phyloP scores from a whole-genome alignment of 202 grass and related monocot species.

The Hordeum pubiflorum region DNA sequence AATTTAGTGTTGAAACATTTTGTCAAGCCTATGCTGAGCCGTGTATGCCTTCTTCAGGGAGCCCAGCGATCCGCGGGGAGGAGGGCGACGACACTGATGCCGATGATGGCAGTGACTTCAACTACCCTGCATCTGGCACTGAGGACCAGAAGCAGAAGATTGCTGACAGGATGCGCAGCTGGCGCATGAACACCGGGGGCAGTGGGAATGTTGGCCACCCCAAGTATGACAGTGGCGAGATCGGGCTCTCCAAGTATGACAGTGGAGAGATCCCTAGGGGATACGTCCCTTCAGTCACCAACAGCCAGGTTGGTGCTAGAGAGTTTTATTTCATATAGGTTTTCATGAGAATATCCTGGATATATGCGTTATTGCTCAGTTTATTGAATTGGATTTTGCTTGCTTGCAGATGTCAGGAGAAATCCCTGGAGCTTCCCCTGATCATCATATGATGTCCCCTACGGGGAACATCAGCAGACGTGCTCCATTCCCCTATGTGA shows the following conservation, averaged over 20 bases:
- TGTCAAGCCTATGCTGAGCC: constrained; percentile 2
- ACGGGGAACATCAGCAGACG: constrained; percentile 80
- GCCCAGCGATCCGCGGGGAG: constrained; percentile 69
- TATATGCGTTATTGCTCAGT: not conserved
- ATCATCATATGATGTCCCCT: constrained; percentile 99
- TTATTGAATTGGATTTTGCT: constrained; percentile 16
- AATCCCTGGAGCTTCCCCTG: constrained; percentile 82
- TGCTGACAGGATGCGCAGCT: constrained; percentile 82
- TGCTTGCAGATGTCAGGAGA: constrained; percentile 82
- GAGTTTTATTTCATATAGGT: not conserved
- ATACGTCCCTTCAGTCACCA: constrained; percentile 73
- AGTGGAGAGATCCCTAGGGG: constrained; percentile 87
- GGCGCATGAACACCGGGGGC: constrained; percentile 65
- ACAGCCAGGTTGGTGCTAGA: constrained; percentile 54
- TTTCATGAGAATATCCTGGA: not conserved
- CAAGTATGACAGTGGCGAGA: constrained; percentile 90
- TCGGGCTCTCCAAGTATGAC: constrained; percentile 77
- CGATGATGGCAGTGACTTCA: constrained; percentile 93
- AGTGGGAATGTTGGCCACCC: constrained; percentile 70
- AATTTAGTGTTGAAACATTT: not conserved
- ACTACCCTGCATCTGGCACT: constrained; percentile 64
- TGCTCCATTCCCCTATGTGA: constrained; percentile 75
- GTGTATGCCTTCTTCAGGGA: constrained; percentile 46
- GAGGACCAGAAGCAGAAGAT: constrained; percentile 97
- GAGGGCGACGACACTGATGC: constrained; percentile 75